phyloP scores from a whole-genome alignment of 345 rosid species.

The Camelina hispida region DNA sequence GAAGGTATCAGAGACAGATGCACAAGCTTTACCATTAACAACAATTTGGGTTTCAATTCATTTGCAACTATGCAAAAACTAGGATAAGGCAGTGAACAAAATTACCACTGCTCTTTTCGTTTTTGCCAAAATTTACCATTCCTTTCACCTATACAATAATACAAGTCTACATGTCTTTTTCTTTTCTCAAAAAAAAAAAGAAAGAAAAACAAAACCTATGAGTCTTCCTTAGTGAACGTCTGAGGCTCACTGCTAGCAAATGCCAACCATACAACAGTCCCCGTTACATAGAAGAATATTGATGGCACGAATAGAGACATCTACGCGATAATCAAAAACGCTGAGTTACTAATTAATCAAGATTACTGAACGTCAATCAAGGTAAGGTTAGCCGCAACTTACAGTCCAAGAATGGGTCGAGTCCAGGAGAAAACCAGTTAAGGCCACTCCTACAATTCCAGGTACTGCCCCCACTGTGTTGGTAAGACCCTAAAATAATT shows the following conservation, averaged over 20 bases:
- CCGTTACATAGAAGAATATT: slow-evolving; percentile 91
- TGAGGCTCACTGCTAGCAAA: slow-evolving; percentile 93
- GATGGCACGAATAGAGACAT: slow-evolving; percentile 84
- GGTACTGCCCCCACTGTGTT: slow-evolving; percentile 93
- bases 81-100: slow-evolving; percentile 39
- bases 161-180: not conserved
- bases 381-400: slow-evolving; percentile 47
- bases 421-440: slow-evolving; percentile 91
- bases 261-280: slow-evolving; percentile 81
- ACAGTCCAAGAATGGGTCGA: slow-evolving; percentile 96
- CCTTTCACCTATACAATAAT: slow-evolving; percentile 39
- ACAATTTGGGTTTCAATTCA: not conserved
- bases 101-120: slow-evolving; percentile 34
- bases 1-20: not conserved
- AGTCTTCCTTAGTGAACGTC: slow-evolving; percentile 57
- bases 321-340: slow-evolving; percentile 42
- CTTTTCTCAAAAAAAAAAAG: not conserved
- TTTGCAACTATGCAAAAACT: slow-evolving; percentile 29
- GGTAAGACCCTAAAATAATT: slow-evolving; percentile 72
- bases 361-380: not conserved
- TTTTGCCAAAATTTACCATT: slow-evolving; percentile 3
- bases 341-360: not conserved
- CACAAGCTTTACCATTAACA: slow-evolving; percentile 6
- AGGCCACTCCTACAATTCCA: slow-evolving; percentile 90
- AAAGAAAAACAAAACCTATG: slow-evolving; percentile 29